Base-by-base conservation (phyloP, 75 land plant genomes). In the Pinus tabuliformis region DNA sequence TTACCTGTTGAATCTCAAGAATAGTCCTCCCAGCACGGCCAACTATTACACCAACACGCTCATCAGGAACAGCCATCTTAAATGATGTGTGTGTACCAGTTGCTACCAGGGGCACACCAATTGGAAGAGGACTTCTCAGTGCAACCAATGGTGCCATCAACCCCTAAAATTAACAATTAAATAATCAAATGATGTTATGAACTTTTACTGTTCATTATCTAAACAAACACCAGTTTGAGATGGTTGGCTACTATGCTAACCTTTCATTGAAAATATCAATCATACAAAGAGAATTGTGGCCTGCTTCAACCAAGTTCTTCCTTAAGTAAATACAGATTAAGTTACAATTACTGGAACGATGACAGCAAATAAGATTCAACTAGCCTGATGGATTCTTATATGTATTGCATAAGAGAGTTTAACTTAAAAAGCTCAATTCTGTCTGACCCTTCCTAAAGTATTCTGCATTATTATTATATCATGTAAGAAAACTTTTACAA, bases 11-110 rank as follows among this genome's bases (percentile, higher is more conserved):
- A 39, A 95, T 90, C 71, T 95, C 98, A 73, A 75, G 83, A 65
- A 95, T 87, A 62, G 78, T 93, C 78, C 88, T 92, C 59, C 98
- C 98, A 75, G 91, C 95, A 70, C 98, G 93, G 60, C 98, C 98
- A 72, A 95, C 86, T 60, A 95, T 91, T 22, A 86, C 76, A 8
- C 98, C 98, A 73, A 95, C 88, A 77, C 91, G 96, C 63, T 89
- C 98, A 84, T 95, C 98, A 52, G 98, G 87, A 73, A 95, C 83
- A 45, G 89, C 89, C 78, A 95, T 77, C 18, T 87, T 93, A 54
- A 87, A 28, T 2, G 93, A 87, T 42, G 84, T 87, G 39, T 59
- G 78, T 28, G 75, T 72, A 22, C 87, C 91, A 49, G 82, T 86
- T 78, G 82, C 9, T 24, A 81, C 57, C 30, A 70, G 77, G 30